These are phyloP conservation scores for Raffaelea arxii DNA, from an alignment of 2,329 filamentous ascomycete genomes.

Conservation along the genomic window DNA sequence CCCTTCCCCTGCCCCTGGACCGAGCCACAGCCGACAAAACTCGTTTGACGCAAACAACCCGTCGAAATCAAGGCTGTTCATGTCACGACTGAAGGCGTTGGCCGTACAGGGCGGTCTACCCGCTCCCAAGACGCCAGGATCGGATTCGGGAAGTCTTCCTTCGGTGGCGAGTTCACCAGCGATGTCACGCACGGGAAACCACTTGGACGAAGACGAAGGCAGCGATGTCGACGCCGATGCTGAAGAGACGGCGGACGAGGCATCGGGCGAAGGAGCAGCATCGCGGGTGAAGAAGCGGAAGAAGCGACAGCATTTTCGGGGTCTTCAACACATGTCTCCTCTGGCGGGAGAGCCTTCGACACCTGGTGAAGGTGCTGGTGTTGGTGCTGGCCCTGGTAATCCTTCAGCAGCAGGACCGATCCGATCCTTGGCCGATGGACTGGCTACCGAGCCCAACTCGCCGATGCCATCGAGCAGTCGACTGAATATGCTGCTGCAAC, in stretches of 20 bases:
- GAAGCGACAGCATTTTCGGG: constrained; percentile 42
- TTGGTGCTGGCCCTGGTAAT: too few relatives aligned
- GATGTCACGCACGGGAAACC: constrained; percentile 28
- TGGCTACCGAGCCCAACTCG: constrained; percentile 26
- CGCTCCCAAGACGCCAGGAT: constrained; percentile 29
- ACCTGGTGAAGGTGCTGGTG: too few relatives aligned
- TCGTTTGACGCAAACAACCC: constrained; percentile 60
- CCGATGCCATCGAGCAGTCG: constrained; percentile 29
- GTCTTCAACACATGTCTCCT: constrained; percentile 26
- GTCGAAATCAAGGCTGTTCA: constrained; percentile 55
- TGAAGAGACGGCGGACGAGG: constrained; percentile 79
- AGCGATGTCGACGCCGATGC: constrained; percentile 54
- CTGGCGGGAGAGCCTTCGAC: background rate
- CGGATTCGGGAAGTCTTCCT: constrained; percentile 16
- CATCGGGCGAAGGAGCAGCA: constrained; percentile 31
- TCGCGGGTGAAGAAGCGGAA: constrained; percentile 54
- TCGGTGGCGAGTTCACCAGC: constrained; percentile 40
- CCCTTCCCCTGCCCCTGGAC: too few relatives aligned
- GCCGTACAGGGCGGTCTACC: constrained; percentile 43
- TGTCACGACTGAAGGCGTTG: constrained; percentile 69
- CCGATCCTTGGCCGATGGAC: constrained; percentile 42
- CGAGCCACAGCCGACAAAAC: constrained; percentile 39
- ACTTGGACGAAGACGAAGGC: constrained; percentile 38
- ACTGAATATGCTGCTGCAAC: constrained; percentile 48
- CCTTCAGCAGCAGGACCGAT: constrained; percentile 34